Evolutionary conservation across 2,329 filamentous ascomycete species (phyloP).

Genomic region (Intubia oerlemansii): DNA sequence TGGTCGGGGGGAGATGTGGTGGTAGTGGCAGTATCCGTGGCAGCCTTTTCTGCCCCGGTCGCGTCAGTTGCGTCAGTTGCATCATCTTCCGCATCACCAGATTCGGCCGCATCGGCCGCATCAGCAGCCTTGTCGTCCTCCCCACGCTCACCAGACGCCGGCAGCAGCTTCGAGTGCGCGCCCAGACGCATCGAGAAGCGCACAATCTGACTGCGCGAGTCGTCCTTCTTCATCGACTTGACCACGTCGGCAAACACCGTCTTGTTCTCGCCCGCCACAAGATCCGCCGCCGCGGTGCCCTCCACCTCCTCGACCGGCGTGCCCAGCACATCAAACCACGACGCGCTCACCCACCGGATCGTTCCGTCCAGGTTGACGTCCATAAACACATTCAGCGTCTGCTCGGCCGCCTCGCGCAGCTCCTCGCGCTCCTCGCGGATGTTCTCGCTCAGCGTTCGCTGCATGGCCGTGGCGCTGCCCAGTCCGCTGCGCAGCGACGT

Average conservation of each 20-base stretch:
- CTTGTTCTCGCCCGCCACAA: slow-evolving; percentile 60
- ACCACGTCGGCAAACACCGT: slow-evolving; percentile 64
- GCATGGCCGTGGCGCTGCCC: slow-evolving; percentile 30
- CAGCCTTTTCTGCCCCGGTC: not conserved
- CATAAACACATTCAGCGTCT: slow-evolving; percentile 89
- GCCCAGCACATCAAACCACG: slow-evolving; percentile 85
- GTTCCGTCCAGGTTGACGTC: slow-evolving; percentile 79
- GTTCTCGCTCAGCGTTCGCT: slow-evolving; percentile 58
- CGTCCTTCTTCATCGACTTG: slow-evolving; percentile 78
- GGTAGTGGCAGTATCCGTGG: no score
- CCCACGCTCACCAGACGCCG: slow-evolving; percentile 13
- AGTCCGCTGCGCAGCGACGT: slow-evolving; percentile 15
- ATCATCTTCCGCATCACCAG: not conserved
- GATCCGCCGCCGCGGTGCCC: slow-evolving; percentile 56
- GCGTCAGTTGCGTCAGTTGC: not conserved
- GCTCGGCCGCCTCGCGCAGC: slow-evolving; percentile 83
- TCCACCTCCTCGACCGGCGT: slow-evolving; percentile 51
- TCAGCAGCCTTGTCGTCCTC: slow-evolving; percentile 15
- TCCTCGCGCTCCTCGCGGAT: slow-evolving; percentile 88
- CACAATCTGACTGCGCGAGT: slow-evolving; percentile 79
- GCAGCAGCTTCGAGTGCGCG: slow-evolving; percentile 41
- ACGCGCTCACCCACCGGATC: slow-evolving; percentile 90
- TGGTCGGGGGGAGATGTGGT: no score
- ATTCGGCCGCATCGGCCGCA: no score
- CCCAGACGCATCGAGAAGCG: slow-evolving; percentile 57